These are phyloP conservation scores for Malus hybrid DNA, from an alignment of 331 rosid genomes.

Conservation along the genomic window DNA sequence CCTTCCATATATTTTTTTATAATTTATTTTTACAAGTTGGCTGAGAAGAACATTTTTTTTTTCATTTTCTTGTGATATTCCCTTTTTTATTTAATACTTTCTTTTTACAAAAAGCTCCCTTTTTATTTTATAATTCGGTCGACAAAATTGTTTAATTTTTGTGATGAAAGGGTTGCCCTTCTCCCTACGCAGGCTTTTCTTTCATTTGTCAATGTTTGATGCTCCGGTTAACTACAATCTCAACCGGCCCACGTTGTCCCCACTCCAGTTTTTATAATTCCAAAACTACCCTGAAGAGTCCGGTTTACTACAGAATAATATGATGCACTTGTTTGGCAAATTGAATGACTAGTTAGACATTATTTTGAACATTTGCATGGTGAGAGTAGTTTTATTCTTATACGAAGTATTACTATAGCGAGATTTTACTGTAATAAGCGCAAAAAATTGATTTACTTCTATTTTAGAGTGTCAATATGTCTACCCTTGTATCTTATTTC, in stretches of 20 bases:
- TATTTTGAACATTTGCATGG: background rate
- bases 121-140: background rate
- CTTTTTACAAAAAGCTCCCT: conserved; percentile 9
- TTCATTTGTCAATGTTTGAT: conserved; percentile 48
- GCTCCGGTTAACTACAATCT: conserved; percentile 42
- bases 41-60: background rate
- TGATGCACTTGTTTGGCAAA: background rate
- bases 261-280: background rate
- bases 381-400: background rate
- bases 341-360: background rate
- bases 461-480: too few relatives aligned
- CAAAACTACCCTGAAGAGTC: background rate
- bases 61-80: conserved; percentile 34
- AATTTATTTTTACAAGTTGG: conserved; percentile 26
- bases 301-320: background rate
- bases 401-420: too few relatives aligned
- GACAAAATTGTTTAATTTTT: background rate
- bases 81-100: background rate
- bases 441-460: too few relatives aligned
- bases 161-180: conserved; percentile 26
- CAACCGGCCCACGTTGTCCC: conserved; percentile 57
- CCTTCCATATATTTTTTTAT: conserved; percentile 1
- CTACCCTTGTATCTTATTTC: too few relatives aligned
- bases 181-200: conserved; percentile 35
- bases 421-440: too few relatives aligned